phyloP scores from a whole-genome alignment of 2,329 filamentous ascomycete species.

The Zasmidium citrigriseum region DNA sequence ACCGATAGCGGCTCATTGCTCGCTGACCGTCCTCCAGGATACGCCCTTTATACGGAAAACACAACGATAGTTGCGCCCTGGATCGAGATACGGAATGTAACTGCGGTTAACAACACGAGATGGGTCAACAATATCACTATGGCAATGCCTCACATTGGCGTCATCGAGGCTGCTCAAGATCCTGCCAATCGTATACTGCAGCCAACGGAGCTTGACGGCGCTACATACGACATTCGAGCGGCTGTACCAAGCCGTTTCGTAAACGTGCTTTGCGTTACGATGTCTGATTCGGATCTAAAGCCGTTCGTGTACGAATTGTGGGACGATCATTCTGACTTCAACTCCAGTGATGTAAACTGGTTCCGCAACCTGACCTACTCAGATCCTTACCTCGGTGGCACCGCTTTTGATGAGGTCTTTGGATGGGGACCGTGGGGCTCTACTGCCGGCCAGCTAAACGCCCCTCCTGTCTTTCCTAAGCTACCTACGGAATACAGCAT shows the following conservation, averaged over 20 bases:
- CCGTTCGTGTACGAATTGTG: slow-evolving; percentile 67
- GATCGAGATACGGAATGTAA: slow-evolving; percentile 61
- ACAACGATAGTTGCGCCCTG: slow-evolving; percentile 70
- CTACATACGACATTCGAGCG: slow-evolving; percentile 67
- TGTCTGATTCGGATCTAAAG: slow-evolving; percentile 59
- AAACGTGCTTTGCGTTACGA: slow-evolving; percentile 72
- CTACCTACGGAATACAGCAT: slow-evolving; percentile 67
- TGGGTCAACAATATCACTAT: slow-evolving; percentile 75
- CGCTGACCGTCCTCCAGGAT: slow-evolving; percentile 57
- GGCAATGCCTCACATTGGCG: slow-evolving; percentile 72
- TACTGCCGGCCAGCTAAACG: slow-evolving; percentile 44
- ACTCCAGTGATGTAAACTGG: slow-evolving; percentile 6
- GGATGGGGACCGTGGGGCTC: slow-evolving; percentile 64
- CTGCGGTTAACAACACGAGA: slow-evolving; percentile 49
- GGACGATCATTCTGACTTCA: slow-evolving; percentile 38
- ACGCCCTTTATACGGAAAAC: slow-evolving; percentile 68
- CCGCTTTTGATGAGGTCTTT: slow-evolving; percentile 66
- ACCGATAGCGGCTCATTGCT: slow-evolving; percentile 49
- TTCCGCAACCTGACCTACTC: no score
- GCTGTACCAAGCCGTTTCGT: slow-evolving; percentile 70
- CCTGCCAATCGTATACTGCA: slow-evolving; percentile 68
- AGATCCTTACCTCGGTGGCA: no score
- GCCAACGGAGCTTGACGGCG: slow-evolving; percentile 62
- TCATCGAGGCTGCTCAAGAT: slow-evolving; percentile 65
- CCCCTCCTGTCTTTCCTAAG: slow-evolving; percentile 44